Base-by-base conservation (phyloP, 345 rosid species). In the Eucalyptus globulus region DNA sequence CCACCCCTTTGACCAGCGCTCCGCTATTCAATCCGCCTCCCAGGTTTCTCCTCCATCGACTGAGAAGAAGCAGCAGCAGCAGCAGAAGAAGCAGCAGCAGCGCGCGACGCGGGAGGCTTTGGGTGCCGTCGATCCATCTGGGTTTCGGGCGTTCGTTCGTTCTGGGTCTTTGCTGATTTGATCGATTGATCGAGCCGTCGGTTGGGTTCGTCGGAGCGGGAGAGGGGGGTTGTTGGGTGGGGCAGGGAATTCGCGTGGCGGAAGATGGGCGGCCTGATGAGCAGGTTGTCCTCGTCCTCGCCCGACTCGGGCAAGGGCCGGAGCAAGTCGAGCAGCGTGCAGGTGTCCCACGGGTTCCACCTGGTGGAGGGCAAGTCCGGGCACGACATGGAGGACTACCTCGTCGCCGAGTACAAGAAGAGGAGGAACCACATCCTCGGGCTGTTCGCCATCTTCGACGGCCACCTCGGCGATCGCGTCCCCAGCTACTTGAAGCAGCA, bases 361-460 rank as follows among this genome's bases (percentile, higher is more conserved):
- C 80, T 91, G 67, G 92, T 91, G 31, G 87, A 89, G 87, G 92
- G 92, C 34, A 91, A 91, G 86, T 86, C 88, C 11, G 72, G 80
- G 60, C 92, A 91, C 88, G 49, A 89, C 47, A 91, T 91, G 92
- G 92, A 91, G 89, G 92, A 91, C 62, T 89, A 85, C 53, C 88
- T 50, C 67, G 92, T 91, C 21, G 88, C 92, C 9, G 87, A 91
- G 86, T 88, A 85, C 87, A 83, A 51, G 88, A 50, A 88, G 86
- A 31, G 45, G 21, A 67, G n/a, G 37, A 88, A 86, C 12, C 89
- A 86, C 44, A 89, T 56, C 19, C 65, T 91, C 24, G 92, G 92
- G 7, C 81, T 91, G 76, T 91, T 89, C 58, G 90, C 92, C 62
- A 91, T 91, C 37, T 91, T 62, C 80, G 92, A 91, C 88, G 92